Conservation (phyloP, 805 yeast species). For the Yarrowia sp. region DNA sequence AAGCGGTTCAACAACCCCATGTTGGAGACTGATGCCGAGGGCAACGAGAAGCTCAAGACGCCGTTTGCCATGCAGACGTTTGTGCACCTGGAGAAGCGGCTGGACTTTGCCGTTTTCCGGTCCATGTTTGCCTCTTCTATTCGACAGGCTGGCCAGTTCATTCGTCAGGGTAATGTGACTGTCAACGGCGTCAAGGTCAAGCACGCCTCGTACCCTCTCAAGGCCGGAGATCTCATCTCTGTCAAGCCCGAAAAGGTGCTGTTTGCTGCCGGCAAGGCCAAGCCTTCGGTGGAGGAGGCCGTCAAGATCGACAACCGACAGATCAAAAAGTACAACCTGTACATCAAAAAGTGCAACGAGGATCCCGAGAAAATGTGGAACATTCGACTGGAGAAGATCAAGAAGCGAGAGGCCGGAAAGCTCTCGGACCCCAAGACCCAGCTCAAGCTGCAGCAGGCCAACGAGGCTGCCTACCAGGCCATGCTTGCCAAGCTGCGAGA, state of each 20-base stretch:
- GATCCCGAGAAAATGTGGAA: conserved; percentile 58
- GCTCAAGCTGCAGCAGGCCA: not conserved
- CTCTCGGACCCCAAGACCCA: conserved; percentile 6
- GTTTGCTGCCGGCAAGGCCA: conserved; percentile 76
- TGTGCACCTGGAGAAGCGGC: conserved; percentile 81
- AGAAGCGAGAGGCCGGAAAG: conserved; percentile 19
- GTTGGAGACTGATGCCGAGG: conserved; percentile 45
- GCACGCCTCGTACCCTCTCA: conserved; percentile 73
- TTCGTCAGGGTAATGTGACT: conserved; percentile 71
- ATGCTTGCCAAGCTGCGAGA: conserved; percentile 24
- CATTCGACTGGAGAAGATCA: conserved; percentile 28
- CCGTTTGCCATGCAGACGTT: conserved; percentile 87
- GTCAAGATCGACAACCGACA: conserved; percentile 68
- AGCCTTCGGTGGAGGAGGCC: conserved; percentile 71
- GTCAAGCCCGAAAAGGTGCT: conserved; percentile 84
- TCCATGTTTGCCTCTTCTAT: conserved; percentile 89
- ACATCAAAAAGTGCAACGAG: conserved; percentile 55
- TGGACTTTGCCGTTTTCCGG: conserved; percentile 87
- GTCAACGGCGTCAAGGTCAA: conserved; percentile 80
- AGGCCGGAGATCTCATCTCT: conserved; percentile 81
- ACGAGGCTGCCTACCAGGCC: conserved; percentile 24
- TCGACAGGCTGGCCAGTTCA: conserved; percentile 89
- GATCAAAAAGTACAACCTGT: conserved; percentile 70
- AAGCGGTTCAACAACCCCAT: not conserved
- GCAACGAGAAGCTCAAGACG: conserved; percentile 42